Percentiles rank a stretch among this genome's conserved stretches.
Evolutionary conservation across 1,284 basidiomycete species (phyloP).

Genomic region (Heterobasidion annosum): DNA sequence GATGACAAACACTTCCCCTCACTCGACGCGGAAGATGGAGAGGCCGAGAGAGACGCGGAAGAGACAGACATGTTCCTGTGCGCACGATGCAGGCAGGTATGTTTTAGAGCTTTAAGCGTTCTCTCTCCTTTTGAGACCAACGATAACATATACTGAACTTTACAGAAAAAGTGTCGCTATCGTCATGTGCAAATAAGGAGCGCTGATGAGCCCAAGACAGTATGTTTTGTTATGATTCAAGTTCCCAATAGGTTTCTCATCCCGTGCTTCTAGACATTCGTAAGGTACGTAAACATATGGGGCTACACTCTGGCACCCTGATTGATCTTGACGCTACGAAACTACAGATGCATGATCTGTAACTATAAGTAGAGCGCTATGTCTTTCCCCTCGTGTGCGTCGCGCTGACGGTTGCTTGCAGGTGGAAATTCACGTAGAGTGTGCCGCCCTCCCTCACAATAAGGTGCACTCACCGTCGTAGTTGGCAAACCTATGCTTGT

Average conservation of each 20-base stretch:
- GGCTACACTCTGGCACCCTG: slow-evolving; percentile 3
- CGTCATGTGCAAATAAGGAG: slow-evolving; percentile 92
- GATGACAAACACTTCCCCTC: slow-evolving; percentile 90
- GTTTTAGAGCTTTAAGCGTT: slow-evolving; percentile 6
- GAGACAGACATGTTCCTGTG: slow-evolving; percentile 92
- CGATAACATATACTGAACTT: background rate
- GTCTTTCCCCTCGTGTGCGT: background rate
- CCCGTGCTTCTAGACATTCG: slow-evolving; percentile 19
- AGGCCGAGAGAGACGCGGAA: slow-evolving; percentile 61
- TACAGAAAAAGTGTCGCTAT: slow-evolving; percentile 82
- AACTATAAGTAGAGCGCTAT: slow-evolving; percentile 37
- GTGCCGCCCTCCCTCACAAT: background rate
- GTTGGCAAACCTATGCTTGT: no score
- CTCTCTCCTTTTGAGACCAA: background rate
- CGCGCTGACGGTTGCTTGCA: slow-evolving; percentile 13
- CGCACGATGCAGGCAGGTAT: slow-evolving; percentile 79
- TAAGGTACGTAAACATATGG: slow-evolving; percentile 19
- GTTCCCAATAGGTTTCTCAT: slow-evolving; percentile 9
- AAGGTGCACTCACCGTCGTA: background rate
- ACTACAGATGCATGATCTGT: slow-evolving; percentile 47
- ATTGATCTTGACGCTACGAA: slow-evolving; percentile 16
- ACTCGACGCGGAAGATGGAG: slow-evolving; percentile 80
- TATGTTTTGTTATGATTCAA: slow-evolving; percentile 28
- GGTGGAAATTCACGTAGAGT: slow-evolving; percentile 62
- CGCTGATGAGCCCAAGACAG: slow-evolving; percentile 96